A percentile compares a stretch with the other conserved stretches of the same genome.
phyloP scores from a whole-genome alignment of 2,329 filamentous ascomycete species.

The Ophiobolus disseminans region DNA sequence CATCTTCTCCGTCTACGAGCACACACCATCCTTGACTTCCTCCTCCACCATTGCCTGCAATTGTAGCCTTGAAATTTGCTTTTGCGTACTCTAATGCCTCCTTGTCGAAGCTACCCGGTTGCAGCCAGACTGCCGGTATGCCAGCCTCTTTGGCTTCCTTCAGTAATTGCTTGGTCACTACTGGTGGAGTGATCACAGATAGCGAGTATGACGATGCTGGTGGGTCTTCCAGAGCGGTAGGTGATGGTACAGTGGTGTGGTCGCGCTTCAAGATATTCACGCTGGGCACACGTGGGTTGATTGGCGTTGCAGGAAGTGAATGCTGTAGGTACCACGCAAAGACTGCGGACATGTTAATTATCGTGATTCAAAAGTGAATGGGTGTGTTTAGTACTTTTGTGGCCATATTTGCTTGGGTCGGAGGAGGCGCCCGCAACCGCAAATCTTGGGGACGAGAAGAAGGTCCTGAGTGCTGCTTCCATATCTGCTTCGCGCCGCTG shows the following conservation, averaged over 20 bases:
- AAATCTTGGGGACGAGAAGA: constrained; percentile 81
- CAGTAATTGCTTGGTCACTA: constrained; percentile 75
- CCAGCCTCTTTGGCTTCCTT: constrained; percentile 76
- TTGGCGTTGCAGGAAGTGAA: constrained; percentile 76
- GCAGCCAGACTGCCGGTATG: constrained; percentile 69
- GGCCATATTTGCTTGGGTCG: constrained; percentile 83
- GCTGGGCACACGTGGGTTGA: constrained; percentile 75
- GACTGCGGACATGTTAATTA: constrained; percentile 60
- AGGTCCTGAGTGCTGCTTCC: constrained; percentile 74
- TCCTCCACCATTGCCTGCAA: constrained; percentile 58
- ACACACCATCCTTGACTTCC: constrained; percentile 52
- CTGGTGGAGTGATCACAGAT: constrained; percentile 86
- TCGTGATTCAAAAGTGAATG: background rate
- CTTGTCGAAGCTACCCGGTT: constrained; percentile 87
- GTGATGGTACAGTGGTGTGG: constrained; percentile 70
- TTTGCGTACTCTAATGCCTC: constrained; percentile 74
- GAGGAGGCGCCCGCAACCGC: constrained; percentile 91
- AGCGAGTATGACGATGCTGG: constrained; percentile 68
- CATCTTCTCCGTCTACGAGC: constrained; percentile 51
- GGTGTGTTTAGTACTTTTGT: constrained; percentile 69
- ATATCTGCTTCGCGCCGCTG: constrained; percentile 53
- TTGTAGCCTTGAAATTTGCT: constrained; percentile 71
- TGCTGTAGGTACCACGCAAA: constrained; percentile 88
- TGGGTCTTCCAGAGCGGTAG: constrained; percentile 66
- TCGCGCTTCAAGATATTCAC: constrained; percentile 68